Conservation (phyloP, 2,329 filamentous ascomycete species). For the Mycosphaerella arachidis region DNA sequence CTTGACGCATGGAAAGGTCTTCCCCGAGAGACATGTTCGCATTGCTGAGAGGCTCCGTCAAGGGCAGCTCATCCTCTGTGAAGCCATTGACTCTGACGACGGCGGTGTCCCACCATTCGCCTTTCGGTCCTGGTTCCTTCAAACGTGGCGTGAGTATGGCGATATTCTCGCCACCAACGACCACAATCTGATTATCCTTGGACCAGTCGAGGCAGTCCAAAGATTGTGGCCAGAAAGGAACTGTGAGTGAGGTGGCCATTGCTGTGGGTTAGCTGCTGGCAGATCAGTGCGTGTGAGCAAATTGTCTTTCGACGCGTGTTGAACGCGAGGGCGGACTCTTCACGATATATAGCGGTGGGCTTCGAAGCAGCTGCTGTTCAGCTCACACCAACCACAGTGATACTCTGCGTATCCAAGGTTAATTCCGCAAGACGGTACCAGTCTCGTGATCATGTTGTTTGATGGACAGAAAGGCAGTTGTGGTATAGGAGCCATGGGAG, state of each 20-base stretch:
- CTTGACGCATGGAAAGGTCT: slow-evolving; percentile 52
- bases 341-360: background rate
- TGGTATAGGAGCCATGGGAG: too few species aligned
- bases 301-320: slow-evolving; percentile 6
- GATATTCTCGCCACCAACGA: slow-evolving; percentile 53
- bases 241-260: slow-evolving; percentile 21
- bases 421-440: background rate
- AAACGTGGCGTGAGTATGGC: slow-evolving; percentile 42
- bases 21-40: slow-evolving; percentile 53
- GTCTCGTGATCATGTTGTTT: background rate
- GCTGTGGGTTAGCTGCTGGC: background rate
- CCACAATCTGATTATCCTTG: slow-evolving; percentile 53
- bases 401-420: too few species aligned
- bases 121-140: slow-evolving; percentile 23
- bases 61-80: slow-evolving; percentile 45
- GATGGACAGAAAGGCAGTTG: too few species aligned
- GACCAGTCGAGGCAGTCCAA: slow-evolving; percentile 56
- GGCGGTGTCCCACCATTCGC: slow-evolving; percentile 34
- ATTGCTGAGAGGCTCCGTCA: slow-evolving; percentile 44
- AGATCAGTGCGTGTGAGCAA: slow-evolving; percentile 2
- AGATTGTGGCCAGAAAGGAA: slow-evolving; percentile 48
- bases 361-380: background rate
- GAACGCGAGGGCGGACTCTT: slow-evolving; percentile 1
- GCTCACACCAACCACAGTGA: background rate
- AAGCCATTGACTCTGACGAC: slow-evolving; percentile 50